A percentile compares a stretch with the other conserved stretches of the same genome.
Evolutionary conservation across 352 stramenopile species (phyloP).

Genomic region (Phytophthora tubulina): DNA sequence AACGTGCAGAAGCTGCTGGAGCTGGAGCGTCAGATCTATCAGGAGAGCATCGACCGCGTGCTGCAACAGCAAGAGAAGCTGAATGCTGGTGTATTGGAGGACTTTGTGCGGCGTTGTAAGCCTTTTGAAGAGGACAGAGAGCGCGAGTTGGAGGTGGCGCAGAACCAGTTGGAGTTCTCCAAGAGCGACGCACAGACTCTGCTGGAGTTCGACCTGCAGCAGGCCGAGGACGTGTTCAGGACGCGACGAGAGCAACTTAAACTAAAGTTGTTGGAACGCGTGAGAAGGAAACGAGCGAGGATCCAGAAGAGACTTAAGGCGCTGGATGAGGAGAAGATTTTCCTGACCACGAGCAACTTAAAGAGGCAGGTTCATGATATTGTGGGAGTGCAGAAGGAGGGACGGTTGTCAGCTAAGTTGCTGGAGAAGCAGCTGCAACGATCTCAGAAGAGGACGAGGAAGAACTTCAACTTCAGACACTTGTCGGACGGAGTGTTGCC

Average conservation of each 20-base stretch:
- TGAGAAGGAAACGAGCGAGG: conserved; percentile 57
- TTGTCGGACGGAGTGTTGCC: conserved; percentile 56
- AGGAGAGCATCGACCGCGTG: conserved; percentile 84
- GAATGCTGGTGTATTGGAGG: conserved; percentile 54
- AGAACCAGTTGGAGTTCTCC: conserved; percentile 63
- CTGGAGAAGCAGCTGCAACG: conserved; percentile 41
- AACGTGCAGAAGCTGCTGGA: conserved; percentile 82
- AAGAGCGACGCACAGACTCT: conserved; percentile 65
- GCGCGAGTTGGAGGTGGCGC: conserved; percentile 56
- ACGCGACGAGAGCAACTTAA: conserved; percentile 60
- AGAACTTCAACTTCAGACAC: conserved; percentile 71
- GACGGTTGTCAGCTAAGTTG: conserved; percentile 14
- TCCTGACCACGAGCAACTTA: conserved; percentile 25
- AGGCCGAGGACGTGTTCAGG: conserved; percentile 65
- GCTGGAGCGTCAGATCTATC: conserved; percentile 83
- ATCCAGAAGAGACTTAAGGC: conserved; percentile 71
- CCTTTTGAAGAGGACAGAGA: conserved; percentile 69
- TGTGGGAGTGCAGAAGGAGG: background rate
- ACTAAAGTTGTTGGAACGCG: conserved; percentile 46
- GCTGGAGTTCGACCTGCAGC: conserved; percentile 81
- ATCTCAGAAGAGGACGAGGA: conserved; percentile 34
- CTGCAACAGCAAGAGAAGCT: conserved; percentile 61
- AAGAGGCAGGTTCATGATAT: conserved; percentile 6
- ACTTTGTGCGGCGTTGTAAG: conserved; percentile 66
- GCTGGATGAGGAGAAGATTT: conserved; percentile 55